Base-by-base conservation (phyloP, 495 filamentous ascomycete species). In the Hypoxylon rickii region DNA sequence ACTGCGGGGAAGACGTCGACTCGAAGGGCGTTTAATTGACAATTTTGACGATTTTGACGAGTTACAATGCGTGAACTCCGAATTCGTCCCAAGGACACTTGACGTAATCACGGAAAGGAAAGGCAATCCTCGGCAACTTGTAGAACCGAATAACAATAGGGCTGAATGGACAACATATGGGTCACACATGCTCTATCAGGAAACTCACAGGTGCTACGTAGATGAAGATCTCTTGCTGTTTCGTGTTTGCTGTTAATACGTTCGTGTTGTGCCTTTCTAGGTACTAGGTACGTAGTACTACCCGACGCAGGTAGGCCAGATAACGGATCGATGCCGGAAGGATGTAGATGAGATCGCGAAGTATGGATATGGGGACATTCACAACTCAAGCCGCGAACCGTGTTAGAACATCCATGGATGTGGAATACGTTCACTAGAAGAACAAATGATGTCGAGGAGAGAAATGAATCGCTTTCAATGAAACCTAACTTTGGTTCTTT, bases 21-120 rank as follows among this genome's bases (percentile, higher is more conserved):
- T n/a, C 26, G 44, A 17, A 55, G 44, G 53, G 55, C 41, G 46
- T 13, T n/a, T 19, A 15, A 46, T 16, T 15, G 12, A 19, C 10
- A 17, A 11, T 12, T 15, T 38, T 16, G 29, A 41, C 15, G 24
- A 8, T 15, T 33, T 2, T 21, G 17, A 19, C 37, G 19, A 7
- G 29, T 32, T 18, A 29, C 13, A 16, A 20, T 38, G 24, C 36
- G 24, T 45, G 0, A 12, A 21, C 10, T 29, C 26, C 36, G 44
- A 46, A 1, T 18, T 46, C n/a, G 29, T 52, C 19, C 7, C 21
- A 31, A 31, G 13, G 13, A 5, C 19, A 45, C 3, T 8, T 13
- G 15, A 19, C 3, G 6, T n/a, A 12, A 10, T 11, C 1, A 43
- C 12, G 21, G 7, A 11, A 6, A 18, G 16, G 11, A 12, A n/a